Conservation (phyloP, 306 rosid species). For the Psophocarpus tetragonolobus region DNA sequence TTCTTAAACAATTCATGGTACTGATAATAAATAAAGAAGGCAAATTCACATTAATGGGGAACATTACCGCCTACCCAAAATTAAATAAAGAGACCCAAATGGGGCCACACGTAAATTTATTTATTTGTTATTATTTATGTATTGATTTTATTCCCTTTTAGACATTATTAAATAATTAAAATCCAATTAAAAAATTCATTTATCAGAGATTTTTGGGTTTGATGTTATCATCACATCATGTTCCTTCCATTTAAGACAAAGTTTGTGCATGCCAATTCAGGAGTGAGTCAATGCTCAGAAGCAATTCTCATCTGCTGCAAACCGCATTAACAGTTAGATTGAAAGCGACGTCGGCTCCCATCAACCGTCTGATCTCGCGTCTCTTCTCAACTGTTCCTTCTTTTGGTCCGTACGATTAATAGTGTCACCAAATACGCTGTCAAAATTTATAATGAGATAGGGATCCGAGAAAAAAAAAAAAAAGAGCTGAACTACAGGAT, state of each 20-base stretch:
- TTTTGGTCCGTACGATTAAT: neutral
- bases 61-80: slow-evolving; percentile 8
- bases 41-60: neutral
- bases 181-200: neutral
- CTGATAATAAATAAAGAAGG: neutral
- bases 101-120: neutral
- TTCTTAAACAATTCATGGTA: too few species aligned
- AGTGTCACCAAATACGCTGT: neutral
- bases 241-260: neutral
- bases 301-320: neutral
- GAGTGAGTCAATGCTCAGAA: neutral
- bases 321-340: neutral
- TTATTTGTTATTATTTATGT: neutral
- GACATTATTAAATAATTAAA: slow-evolving; percentile 5
- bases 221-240: neutral
- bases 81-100: neutral
- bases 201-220: neutral
- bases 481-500: neutral
- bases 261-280: slow-evolving; percentile 17
- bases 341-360: slow-evolving; percentile 1
- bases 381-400: neutral
- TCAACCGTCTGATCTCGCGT: neutral
- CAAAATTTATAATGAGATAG: neutral
- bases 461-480: neutral
- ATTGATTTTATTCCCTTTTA: neutral